Percentiles rank a stretch among this genome's conserved stretches.
Conservation (phyloP, 352 stramenopile genomes). For the Globisporangium radiosum region DNA sequence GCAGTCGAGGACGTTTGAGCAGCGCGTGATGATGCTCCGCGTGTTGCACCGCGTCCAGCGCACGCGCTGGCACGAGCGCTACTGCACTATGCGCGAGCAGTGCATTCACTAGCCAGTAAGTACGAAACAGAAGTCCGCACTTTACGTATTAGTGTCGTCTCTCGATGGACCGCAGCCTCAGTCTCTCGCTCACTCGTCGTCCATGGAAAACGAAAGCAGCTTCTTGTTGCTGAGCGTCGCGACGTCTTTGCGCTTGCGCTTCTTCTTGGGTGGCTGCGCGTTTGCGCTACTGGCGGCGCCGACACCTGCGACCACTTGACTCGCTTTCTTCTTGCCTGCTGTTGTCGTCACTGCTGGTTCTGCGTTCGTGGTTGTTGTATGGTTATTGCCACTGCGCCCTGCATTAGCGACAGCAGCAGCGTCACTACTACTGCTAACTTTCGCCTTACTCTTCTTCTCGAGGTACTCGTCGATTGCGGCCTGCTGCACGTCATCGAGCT, state of each 20-base stretch:
- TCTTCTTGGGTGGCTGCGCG: slow-evolving; percentile 17
- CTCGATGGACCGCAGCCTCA: background rate
- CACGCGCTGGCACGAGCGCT: slow-evolving; percentile 18
- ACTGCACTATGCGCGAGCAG: slow-evolving; percentile 7
- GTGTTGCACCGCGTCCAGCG: slow-evolving; percentile 15
- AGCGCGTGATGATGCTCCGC: background rate
- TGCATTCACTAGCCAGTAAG: background rate
- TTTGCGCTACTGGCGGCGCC: slow-evolving; percentile 9
- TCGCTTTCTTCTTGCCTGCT: slow-evolving; percentile 21
- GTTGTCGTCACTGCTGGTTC: background rate
- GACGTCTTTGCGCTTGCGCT: slow-evolving; percentile 56
- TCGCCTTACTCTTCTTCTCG: slow-evolving; percentile 18
- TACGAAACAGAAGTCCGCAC: background rate
- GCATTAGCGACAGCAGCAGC: too few species aligned
- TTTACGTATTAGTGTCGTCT: background rate
- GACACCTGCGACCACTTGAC: slow-evolving; percentile 32
- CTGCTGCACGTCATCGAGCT: slow-evolving; percentile 78
- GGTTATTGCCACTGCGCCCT: too few species aligned
- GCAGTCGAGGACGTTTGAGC: background rate
- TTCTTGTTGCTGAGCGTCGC: slow-evolving; percentile 67
- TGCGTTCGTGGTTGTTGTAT: background rate
- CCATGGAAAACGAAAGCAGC: slow-evolving; percentile 78
- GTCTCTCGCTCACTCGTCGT: slow-evolving; percentile 37
- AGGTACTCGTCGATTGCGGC: slow-evolving; percentile 70
- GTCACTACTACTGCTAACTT: slow-evolving; percentile 21